Base-by-base conservation (phyloP, 1,139 yeast species). In the Blastobotrys illinoisensis region DNA sequence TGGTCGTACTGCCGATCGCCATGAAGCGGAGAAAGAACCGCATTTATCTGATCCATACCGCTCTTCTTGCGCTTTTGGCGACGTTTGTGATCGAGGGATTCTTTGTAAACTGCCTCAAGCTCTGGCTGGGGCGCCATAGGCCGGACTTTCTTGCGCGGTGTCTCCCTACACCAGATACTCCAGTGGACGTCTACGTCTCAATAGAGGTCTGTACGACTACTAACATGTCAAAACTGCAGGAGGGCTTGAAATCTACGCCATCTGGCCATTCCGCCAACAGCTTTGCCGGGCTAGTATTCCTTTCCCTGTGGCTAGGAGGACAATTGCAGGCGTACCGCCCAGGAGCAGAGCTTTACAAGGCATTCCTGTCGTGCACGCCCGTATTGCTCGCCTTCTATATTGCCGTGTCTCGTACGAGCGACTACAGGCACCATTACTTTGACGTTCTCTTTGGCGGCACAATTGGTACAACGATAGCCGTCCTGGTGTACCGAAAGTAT, bases 101-200 rank as follows among this genome's bases (percentile, higher is more conserved):
- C 7, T 58, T 80, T 46, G 80, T 86, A 26, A 83, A 82, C 62
- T 70, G 81, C 28, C 67, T 86, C 54, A 88, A 88, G 68, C 79
- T 81, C 59, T 81, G 88, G 83, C 81, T 88, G 44, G 93, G 90
- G n/a, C 75, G 88, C 61, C 88, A 86, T 46, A 74, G 96, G 44
- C 96, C 96, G 0, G 96, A 88, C 67, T 86, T 88, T 63, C 69
- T 88, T 28, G 82, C 80, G 5, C 71, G 96, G 51, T 88, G 96
- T 70, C 73, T 76, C 14, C 86, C 91, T 1, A 63, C 66, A n/a
- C 59, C 62, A 5, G 71, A 67, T 16, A 67, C 75, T 2, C 71
- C 74, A 2, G 52, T 58, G 13, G 70, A 73, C 50, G 64, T 67
- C 44, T 77, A 81, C 51, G 78, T 71, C 28, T 84, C 87, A 1